These are phyloP conservation scores for Davidsoniella australis DNA, from an alignment of 2,329 filamentous ascomycete species.

Conservation along the genomic window DNA sequence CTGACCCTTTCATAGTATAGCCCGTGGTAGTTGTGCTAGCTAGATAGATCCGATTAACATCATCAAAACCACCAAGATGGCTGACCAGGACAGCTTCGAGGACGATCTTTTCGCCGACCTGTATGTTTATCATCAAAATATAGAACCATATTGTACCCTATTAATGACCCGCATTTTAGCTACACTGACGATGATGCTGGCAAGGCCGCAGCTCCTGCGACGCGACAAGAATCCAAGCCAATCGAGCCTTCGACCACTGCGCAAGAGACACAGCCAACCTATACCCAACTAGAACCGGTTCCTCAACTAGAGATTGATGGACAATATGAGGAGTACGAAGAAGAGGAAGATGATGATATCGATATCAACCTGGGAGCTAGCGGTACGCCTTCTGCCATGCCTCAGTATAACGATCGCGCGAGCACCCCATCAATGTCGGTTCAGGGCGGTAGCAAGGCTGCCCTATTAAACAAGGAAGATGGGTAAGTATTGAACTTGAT, in stretches of 20 bases:
- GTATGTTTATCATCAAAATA: slow-evolving; percentile 34
- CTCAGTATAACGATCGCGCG: slow-evolving; percentile 18
- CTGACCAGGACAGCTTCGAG: slow-evolving; percentile 66
- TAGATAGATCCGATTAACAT: neutral
- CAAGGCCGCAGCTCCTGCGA: slow-evolving; percentile 10
- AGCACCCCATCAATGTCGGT: slow-evolving; percentile 15
- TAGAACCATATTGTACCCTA: neutral
- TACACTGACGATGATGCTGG: slow-evolving; percentile 13
- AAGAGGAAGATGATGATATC: slow-evolving; percentile 35
- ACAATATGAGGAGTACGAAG: slow-evolving; percentile 27
- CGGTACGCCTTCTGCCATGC: slow-evolving; percentile 12
- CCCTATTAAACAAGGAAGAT: slow-evolving; percentile 29
- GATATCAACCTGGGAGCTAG: slow-evolving; percentile 38
- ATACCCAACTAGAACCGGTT: slow-evolving; percentile 17
- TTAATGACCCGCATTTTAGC: slow-evolving; percentile 2
- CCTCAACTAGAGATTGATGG: slow-evolving; percentile 19
- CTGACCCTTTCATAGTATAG: no score
- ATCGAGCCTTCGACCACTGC: neutral
- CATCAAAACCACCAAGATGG: slow-evolving; percentile 33
- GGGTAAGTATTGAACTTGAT: slow-evolving; percentile 21
- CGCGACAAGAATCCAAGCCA: neutral
- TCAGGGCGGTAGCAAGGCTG: slow-evolving; percentile 35
- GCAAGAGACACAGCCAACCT: neutral
- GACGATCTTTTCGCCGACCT: slow-evolving; percentile 93
- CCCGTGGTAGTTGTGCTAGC: no score